Base-by-base conservation (phyloP, 179 eudicot genomes). In the Carnegiea gigantea region DNA sequence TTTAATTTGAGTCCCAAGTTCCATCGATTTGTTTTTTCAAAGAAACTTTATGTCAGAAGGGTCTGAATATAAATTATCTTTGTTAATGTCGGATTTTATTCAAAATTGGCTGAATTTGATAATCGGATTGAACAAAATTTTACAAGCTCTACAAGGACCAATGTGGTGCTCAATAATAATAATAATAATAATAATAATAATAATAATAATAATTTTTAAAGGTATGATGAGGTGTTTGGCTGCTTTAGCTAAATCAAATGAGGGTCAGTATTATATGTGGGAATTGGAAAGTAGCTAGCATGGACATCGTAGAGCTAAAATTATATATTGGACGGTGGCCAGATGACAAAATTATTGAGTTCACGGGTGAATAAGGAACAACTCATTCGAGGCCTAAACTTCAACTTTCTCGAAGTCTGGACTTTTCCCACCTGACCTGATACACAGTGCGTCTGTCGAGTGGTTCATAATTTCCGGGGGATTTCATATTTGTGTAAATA, bases 361-460 rank as follows among this genome's bases (percentile, higher is more conserved):
- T 83, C 85, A 83, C 85, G 85, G 79, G 85, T 67, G 54, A 79
- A 83, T 75, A 79, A 79, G 26, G 20, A 76, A 83, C 83, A 74
- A 74, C 64, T 59, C 72, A 60, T 73, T 80, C 17, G 49, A 71
- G 48, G 38, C 76, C 76, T 79, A 33, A 33, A 1, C 5, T 36
- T 36, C 67, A 70, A 33, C 68, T 70, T 79, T 70, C 38, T 43
- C 18, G 11, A 21, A 49, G 53, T 15, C 14, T 21, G 54, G 17
- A 11, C 33, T 71, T 79, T 40, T 49, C 77, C 82, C 77, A 71
- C 77, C 82, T 71, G 70, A 71, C 77, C 77, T 70, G 77, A 71
- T 72, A 2, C 11, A 70, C 70, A 33, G 3, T 17, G 1, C 23
- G 1, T 40, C 70, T 71, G 81, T 51, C 76, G 7, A 70, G 48